phyloP scores from a whole-genome alignment of 129 eudicot genomes.

The Cynara cardunculus region DNA sequence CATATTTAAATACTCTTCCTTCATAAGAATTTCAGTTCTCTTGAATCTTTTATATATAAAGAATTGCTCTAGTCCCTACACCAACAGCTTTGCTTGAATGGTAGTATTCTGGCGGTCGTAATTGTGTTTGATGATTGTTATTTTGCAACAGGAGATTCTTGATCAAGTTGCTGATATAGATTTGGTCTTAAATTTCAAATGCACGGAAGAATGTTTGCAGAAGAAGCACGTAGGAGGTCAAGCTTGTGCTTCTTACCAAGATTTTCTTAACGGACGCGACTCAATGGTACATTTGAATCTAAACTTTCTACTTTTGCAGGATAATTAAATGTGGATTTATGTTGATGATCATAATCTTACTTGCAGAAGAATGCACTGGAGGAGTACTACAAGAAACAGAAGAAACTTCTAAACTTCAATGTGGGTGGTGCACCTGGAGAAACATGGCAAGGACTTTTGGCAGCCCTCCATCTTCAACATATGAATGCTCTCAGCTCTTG shows the following conservation, averaged over 20 bases:
- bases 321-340: neutral
- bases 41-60: neutral
- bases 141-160: conserved; percentile 71
- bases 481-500: conserved; percentile 42
- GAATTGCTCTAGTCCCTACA: too few relatives aligned
- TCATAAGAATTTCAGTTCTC: neutral
- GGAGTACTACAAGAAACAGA: conserved; percentile 84
- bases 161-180: conserved; percentile 85
- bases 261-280: conserved; percentile 33
- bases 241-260: conserved; percentile 44
- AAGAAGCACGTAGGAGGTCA: conserved; percentile 38
- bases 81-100: neutral
- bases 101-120: neutral
- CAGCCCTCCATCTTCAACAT: conserved; percentile 90
- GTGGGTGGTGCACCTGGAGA: conserved; percentile 83
- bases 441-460: conserved; percentile 81
- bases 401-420: conserved; percentile 81
- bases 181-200: conserved; percentile 82
- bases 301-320: neutral
- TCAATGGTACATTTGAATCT: conserved; percentile 37
- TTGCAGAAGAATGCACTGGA: conserved; percentile 68
- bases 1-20: neutral
- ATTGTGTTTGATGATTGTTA: conserved; percentile 1
- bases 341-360: neutral
- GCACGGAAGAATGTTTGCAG: conserved; percentile 41